Percentiles rank a stretch among this genome's conserved stretches.
Evolutionary conservation across 768 basidiomycete genomes (phyloP).

Genomic region (Chalciporus piperatus): DNA sequence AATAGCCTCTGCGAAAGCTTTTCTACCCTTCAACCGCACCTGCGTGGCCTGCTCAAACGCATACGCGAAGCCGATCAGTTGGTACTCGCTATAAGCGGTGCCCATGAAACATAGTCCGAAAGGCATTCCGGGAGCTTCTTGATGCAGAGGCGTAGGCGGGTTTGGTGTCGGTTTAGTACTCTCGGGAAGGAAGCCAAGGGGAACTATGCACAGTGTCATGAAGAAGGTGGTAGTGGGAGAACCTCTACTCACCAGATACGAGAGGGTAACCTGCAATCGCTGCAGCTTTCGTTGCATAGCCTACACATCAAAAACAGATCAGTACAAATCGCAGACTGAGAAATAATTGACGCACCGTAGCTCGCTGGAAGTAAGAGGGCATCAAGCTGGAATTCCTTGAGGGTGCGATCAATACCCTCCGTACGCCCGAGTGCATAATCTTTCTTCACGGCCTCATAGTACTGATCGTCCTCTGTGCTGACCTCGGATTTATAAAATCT

Average conservation of each 20-base stretch:
- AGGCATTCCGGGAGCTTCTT: conserved; percentile 37
- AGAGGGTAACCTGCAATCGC: conserved; percentile 39
- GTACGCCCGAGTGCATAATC: conserved; percentile 48
- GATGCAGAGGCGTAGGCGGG: conserved; percentile 35
- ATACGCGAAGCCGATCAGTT: conserved; percentile 42
- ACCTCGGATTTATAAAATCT: conserved; percentile 24
- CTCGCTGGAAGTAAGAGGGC: conserved; percentile 49
- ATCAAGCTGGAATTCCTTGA: conserved; percentile 46
- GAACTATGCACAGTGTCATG: conserved; percentile 38
- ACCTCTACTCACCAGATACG: conserved; percentile 26
- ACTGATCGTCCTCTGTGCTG: conserved; percentile 31
- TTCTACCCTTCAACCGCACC: conserved; percentile 42
- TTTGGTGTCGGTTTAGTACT: conserved; percentile 26
- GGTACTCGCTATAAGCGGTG: conserved; percentile 43
- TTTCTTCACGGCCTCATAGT: conserved; percentile 42
- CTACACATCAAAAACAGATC: conserved; percentile 2
- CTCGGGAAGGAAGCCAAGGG: conserved; percentile 39
- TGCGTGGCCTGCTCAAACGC: conserved; percentile 58
- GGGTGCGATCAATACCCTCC: conserved; percentile 51
- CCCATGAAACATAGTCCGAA: conserved; percentile 45
- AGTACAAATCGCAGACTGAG: not conserved
- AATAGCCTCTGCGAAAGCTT: conserved; percentile 50
- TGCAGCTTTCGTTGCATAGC: conserved; percentile 27
- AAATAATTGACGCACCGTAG: conserved; percentile 7
- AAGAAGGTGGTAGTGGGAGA: not conserved